Evolutionary conservation across 1,284 basidiomycete genomes (phyloP).

Genomic region (Heterobasidion irregulare): DNA sequence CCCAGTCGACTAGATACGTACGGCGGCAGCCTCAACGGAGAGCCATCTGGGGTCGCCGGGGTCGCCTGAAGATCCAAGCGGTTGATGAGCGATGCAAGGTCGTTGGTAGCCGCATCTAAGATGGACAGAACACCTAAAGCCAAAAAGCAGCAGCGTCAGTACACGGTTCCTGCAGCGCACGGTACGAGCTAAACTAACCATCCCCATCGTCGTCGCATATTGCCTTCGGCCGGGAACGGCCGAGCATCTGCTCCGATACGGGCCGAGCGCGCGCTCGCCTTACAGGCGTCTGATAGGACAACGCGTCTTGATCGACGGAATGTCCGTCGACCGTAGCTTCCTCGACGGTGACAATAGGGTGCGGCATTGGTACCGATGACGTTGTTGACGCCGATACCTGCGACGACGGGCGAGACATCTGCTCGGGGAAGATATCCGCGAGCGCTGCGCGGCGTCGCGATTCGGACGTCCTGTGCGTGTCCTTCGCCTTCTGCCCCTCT

Average conservation of each 20-base stretch:
- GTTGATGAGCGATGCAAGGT: constrained; percentile 68
- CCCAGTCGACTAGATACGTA: constrained; percentile 5
- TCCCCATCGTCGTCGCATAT: constrained; percentile 38
- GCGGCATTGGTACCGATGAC: not conserved
- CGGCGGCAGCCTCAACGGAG: constrained; percentile 28
- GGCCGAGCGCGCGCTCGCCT: constrained; percentile 47
- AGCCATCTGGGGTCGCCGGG: constrained; percentile 31
- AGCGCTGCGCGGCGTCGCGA: constrained; percentile 20
- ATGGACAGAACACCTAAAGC: constrained; percentile 55
- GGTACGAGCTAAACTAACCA: constrained; percentile 25
- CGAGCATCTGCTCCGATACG: constrained; percentile 56
- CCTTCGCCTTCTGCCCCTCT: constrained; percentile 11
- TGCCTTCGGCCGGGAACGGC: constrained; percentile 35
- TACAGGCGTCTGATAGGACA: constrained; percentile 33
- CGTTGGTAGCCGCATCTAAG: constrained; percentile 67
- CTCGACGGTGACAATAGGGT: constrained; percentile 39
- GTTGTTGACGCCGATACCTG: not conserved
- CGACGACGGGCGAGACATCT: constrained; percentile 8
- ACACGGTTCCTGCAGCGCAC: not conserved
- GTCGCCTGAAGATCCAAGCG: constrained; percentile 68
- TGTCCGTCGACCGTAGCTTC: constrained; percentile 46
- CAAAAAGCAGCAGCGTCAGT: constrained; percentile 4
- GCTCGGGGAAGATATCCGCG: constrained; percentile 25
- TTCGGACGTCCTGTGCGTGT: constrained; percentile 20
- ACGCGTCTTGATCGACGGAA: constrained; percentile 17